A percentile compares a stretch with the other conserved stretches of the same genome.
Conservation (phyloP, 768 basidiomycete genomes). For the Grammothele lineata region DNA sequence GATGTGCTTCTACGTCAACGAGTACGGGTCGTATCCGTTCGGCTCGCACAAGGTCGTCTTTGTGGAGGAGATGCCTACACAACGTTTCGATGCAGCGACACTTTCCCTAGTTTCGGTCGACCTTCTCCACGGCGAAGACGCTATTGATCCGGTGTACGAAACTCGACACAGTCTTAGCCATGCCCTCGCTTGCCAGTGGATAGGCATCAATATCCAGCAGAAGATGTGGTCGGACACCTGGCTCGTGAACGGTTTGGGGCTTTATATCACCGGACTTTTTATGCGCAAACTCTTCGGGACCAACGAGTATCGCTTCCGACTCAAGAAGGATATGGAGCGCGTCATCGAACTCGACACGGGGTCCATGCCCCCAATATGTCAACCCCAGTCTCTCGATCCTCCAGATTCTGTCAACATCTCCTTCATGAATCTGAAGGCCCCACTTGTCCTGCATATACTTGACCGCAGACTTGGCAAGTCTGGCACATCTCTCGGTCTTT, state of each 20-base stretch:
- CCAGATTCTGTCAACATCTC: conserved; percentile 75
- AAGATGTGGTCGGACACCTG: conserved; percentile 92
- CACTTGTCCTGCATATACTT: conserved; percentile 93
- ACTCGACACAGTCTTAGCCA: conserved; percentile 83
- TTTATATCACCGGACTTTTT: conserved; percentile 88
- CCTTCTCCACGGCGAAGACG: conserved; percentile 79
- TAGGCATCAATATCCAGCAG: conserved; percentile 92
- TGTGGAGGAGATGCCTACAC: conserved; percentile 81
- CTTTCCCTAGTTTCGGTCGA: conserved; percentile 77
- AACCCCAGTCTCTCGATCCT: conserved; percentile 80
- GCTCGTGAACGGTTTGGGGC: conserved; percentile 92
- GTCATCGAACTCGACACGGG: conserved; percentile 87
- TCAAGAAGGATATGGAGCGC: conserved; percentile 96
- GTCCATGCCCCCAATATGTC: conserved; percentile 88
- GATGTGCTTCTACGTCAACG: conserved; percentile 88
- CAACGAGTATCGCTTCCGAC: conserved; percentile 92
- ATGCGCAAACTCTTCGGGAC: conserved; percentile 85
- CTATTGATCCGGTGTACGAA: conserved; percentile 91
- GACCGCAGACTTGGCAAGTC: conserved; percentile 93
- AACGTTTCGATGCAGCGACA: conserved; percentile 82
- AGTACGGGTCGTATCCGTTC: conserved; percentile 96
- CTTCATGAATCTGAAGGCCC: conserved; percentile 93
- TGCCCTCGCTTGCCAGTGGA: conserved; percentile 93
- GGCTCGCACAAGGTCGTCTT: conserved; percentile 92
- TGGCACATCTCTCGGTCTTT: conserved; percentile 90